Conservation (phyloP, 2,329 filamentous ascomycete species). For the Aspergillus sp. region DNA sequence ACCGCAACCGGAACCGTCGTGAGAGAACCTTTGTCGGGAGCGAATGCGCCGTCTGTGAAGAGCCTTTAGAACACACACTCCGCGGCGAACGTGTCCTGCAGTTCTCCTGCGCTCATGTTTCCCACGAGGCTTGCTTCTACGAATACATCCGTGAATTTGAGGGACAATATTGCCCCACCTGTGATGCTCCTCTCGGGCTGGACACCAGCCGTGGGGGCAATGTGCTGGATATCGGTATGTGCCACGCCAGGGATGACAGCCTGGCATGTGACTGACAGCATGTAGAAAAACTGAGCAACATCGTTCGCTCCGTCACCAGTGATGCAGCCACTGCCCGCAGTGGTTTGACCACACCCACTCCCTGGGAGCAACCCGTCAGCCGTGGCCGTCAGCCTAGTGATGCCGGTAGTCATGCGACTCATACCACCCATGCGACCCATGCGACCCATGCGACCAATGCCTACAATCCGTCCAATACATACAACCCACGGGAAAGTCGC, state of each 20-base stretch:
- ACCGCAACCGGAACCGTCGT: constrained; percentile 70
- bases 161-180: constrained; percentile 87
- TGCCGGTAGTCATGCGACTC: constrained; percentile 16
- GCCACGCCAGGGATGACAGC: not conserved
- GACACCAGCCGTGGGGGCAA: constrained; percentile 92
- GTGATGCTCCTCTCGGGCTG: constrained; percentile 81
- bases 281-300: constrained; percentile 86
- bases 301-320: constrained; percentile 74
- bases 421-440: constrained; percentile 1
- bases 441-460: constrained; percentile 16
- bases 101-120: constrained; percentile 93
- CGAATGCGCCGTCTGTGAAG: constrained; percentile 93
- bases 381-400: constrained; percentile 29
- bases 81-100: constrained; percentile 90
- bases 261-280: constrained; percentile 10
- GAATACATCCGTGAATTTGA: constrained; percentile 96
- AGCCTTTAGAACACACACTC: constrained; percentile 90
- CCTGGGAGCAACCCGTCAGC: constrained; percentile 47
- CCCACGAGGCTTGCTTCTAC: constrained; percentile 97
- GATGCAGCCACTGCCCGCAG: constrained; percentile 51
- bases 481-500: constrained; percentile 21
- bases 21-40: constrained; percentile 93
- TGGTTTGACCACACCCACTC: constrained; percentile 51
- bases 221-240: constrained; percentile 79
- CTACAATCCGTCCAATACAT: constrained; percentile 2